Conservation (phyloP, 2,329 filamentous ascomycete species). For the Colletotrichum phormii region DNA sequence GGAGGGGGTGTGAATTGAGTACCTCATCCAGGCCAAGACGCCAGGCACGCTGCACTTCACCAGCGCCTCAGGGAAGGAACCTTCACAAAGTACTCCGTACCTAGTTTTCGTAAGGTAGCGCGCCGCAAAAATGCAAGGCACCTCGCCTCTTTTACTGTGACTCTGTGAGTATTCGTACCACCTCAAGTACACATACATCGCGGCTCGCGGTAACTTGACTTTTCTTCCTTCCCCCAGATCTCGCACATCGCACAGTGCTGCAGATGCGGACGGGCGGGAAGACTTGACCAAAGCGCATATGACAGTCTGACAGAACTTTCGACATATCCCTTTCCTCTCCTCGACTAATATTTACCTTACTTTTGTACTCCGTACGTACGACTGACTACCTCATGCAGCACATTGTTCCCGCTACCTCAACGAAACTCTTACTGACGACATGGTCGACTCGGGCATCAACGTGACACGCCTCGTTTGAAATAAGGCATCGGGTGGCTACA, state of each 20-base stretch:
- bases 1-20: slow-evolving; percentile 17
- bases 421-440: slow-evolving; percentile 14
- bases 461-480: slow-evolving; percentile 20
- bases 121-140: slow-evolving; percentile 33
- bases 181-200: background rate
- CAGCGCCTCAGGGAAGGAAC: background rate
- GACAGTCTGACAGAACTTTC: slow-evolving; percentile 7
- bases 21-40: slow-evolving; percentile 26
- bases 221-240: background rate
- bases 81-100: background rate
- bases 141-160: background rate
- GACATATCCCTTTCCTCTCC: background rate
- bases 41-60: background rate
- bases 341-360: background rate
- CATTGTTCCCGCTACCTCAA: background rate
- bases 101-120: background rate
- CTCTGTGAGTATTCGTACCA: no score
- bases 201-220: slow-evolving; percentile 2
- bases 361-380: background rate
- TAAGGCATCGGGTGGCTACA: slow-evolving; percentile 2
- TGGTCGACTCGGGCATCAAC: slow-evolving; percentile 16
- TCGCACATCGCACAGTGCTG: slow-evolving; percentile 1
- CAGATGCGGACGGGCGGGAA: background rate
- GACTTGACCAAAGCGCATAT: background rate
- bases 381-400: background rate